A percentile compares a stretch with the other conserved stretches of the same genome.
These are phyloP conservation scores for Backusella tarrabulga DNA, from an alignment of 192 early-diverging fungal genomes.

Conservation along the genomic window DNA sequence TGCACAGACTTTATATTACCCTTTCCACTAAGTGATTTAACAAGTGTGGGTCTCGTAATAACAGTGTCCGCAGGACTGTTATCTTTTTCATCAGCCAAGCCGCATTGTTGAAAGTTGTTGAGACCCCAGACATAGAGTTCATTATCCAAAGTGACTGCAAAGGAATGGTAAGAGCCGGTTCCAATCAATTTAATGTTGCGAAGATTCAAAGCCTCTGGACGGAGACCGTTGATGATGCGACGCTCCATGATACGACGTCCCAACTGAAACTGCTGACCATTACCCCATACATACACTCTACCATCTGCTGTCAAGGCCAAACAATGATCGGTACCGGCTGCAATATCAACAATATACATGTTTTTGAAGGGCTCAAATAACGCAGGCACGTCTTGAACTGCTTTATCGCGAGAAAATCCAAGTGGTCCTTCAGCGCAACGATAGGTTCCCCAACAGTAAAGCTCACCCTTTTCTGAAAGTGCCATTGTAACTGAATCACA, in stretches of 20 bases:
- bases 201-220: constrained; percentile 52
- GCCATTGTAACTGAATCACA: constrained; percentile 85
- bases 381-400: constrained; percentile 61
- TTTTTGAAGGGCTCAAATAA: constrained; percentile 55
- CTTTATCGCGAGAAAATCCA: constrained; percentile 69
- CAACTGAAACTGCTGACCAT: constrained; percentile 85
- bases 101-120: constrained; percentile 91
- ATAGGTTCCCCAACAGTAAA: constrained; percentile 91
- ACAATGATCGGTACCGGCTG: constrained; percentile 84
- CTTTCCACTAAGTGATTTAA: constrained; percentile 49
- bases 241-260: constrained; percentile 80
- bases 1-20: constrained; percentile 53
- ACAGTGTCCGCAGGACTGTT: constrained; percentile 38
- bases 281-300: constrained; percentile 87
- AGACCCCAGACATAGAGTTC: constrained; percentile 81
- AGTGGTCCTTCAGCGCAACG: constrained; percentile 78
- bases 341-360: constrained; percentile 71
- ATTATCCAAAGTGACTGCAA: constrained; percentile 68
- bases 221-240: constrained; percentile 62
- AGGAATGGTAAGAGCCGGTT: constrained; percentile 83
- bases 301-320: constrained; percentile 71
- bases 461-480: constrained; percentile 69
- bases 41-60: constrained; percentile 53
- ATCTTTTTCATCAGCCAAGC: constrained; percentile 40
- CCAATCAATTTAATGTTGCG: constrained; percentile 63